Conservation (phyloP, 2,329 filamentous ascomycete genomes). For the Cryphonectria parasitica region DNA sequence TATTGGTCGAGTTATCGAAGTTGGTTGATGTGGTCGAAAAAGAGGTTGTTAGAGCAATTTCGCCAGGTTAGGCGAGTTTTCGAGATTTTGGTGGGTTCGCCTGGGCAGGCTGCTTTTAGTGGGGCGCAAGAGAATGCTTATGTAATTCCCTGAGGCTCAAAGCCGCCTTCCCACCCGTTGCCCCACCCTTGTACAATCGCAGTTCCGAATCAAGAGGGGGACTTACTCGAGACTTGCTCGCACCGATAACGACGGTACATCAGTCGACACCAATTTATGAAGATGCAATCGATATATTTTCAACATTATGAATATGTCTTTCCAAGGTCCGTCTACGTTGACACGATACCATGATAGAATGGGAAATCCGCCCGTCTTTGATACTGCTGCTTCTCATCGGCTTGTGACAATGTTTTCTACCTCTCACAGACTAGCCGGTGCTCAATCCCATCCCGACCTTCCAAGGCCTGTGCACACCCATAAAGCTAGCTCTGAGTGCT, state of each 20-base stretch:
- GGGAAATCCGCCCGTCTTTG: background rate
- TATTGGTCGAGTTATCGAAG: slow-evolving; percentile 43
- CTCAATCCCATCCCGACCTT: background rate
- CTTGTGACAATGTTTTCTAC: background rate
- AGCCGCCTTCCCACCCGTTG: background rate
- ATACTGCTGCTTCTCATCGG: background rate
- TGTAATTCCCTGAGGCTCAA: background rate
- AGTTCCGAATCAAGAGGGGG: too few species aligned
- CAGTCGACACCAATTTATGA: background rate
- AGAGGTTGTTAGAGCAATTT: slow-evolving; percentile 26
- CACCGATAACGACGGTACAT: background rate
- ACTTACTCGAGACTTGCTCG: background rate
- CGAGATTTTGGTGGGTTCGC: slow-evolving; percentile 34
- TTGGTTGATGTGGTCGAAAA: slow-evolving; percentile 27
- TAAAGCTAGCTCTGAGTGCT: background rate
- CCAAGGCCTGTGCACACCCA: background rate
- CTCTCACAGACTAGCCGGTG: background rate
- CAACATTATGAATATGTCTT: background rate
- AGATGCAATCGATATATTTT: background rate
- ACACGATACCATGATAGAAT: background rate
- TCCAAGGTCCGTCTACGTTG: background rate
- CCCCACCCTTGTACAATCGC: background rate
- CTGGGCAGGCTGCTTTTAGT: slow-evolving; percentile 31
- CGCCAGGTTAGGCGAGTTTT: slow-evolving; percentile 31
- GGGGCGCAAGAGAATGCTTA: background rate